A percentile compares a stretch with the other conserved stretches of the same genome.
Evolutionary conservation across 73 alveolate genomes (phyloP).

Genomic region (Symbiodinium natans): DNA sequence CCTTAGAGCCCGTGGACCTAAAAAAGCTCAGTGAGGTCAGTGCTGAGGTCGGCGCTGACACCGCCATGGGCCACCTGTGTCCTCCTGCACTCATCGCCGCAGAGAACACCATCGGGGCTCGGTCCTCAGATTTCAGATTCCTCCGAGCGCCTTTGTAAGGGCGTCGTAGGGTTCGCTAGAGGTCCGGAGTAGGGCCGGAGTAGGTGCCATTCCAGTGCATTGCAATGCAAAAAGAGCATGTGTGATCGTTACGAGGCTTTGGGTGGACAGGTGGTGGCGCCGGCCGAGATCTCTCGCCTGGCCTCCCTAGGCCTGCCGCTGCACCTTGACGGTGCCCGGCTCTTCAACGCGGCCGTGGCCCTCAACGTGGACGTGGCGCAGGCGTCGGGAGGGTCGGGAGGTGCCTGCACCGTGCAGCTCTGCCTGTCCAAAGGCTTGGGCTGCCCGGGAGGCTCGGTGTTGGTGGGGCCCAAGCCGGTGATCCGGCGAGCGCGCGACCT

Average conservation of each 20-base stretch:
- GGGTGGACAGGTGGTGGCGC: too few species aligned
- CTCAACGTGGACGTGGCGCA: neutral
- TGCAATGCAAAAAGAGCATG: too few species aligned
- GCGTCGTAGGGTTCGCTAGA: too few species aligned
- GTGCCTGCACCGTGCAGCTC: conserved; percentile 94
- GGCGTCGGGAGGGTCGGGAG: conserved; percentile 74
- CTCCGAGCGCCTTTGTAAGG: too few species aligned
- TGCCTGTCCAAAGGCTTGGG: conserved; percentile 96
- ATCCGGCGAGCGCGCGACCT: conserved; percentile 85
- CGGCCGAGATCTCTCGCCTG: too few species aligned
- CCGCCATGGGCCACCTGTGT: conserved; percentile 82
- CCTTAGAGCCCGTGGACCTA: conserved; percentile 85
- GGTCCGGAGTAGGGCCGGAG: too few species aligned
- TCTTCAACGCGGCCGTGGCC: conserved; percentile 94
- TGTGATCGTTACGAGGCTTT: too few species aligned
- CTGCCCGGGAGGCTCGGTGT: conserved; percentile 95
- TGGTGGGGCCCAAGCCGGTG: conserved; percentile 94
- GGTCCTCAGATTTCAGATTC: too few species aligned
- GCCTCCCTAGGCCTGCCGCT: conserved; percentile 16
- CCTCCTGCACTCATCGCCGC: conserved; percentile 90
- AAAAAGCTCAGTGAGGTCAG: conserved; percentile 93
- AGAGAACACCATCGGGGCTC: conserved; percentile 83
- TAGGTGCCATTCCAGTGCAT: too few species aligned
- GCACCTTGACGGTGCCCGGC: conserved; percentile 96
- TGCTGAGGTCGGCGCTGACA: conserved; percentile 14